Conservation (phyloP, 495 filamentous ascomycete species). For the Pyrenula aspistea region DNA sequence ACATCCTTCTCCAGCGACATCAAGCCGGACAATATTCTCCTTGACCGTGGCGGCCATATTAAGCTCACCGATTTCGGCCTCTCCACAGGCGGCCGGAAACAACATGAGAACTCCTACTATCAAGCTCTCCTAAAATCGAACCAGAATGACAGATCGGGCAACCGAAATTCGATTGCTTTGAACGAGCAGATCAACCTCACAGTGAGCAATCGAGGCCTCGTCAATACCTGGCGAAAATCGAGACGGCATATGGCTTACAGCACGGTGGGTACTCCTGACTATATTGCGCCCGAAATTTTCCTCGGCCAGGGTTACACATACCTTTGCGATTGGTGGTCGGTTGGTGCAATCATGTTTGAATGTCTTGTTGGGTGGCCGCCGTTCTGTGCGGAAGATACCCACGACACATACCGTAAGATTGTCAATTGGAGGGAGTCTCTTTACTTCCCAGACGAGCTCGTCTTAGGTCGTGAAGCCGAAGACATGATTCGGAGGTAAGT, state of each 20-base stretch:
- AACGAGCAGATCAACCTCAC: constrained; percentile 97
- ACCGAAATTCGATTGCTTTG: constrained; percentile 73
- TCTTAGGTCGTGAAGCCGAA: constrained; percentile 76
- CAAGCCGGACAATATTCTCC: constrained; percentile 96
- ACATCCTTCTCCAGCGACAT: constrained; percentile 58
- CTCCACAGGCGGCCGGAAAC: constrained; percentile 94
- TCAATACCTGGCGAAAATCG: constrained; percentile 97
- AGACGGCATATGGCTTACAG: constrained; percentile 93
- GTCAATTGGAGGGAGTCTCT: constrained; percentile 93
- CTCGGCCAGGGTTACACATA: constrained; percentile 89
- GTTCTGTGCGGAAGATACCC: constrained; percentile 95
- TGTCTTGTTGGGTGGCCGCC: constrained; percentile 98
- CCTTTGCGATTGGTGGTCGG: constrained; percentile 97
- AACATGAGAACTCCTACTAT: constrained; percentile 97
- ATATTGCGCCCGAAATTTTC: constrained; percentile 98
- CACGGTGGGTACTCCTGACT: constrained; percentile 95
- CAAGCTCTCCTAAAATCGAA: constrained; percentile 81
- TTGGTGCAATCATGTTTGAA: constrained; percentile 99
- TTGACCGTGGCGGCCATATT: constrained; percentile 90
- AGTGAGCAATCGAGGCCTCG: constrained; percentile 89
- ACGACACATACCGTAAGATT: constrained; percentile 98
- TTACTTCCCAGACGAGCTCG: constrained; percentile 93
- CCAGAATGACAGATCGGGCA: constrained; percentile 38
- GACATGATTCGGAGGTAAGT: constrained; percentile 71
- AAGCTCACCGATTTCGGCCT: constrained; percentile 98